These are phyloP conservation scores for Trichoderma arundinaceum DNA, from an alignment of 2,329 filamentous ascomycete genomes.

Conservation along the genomic window DNA sequence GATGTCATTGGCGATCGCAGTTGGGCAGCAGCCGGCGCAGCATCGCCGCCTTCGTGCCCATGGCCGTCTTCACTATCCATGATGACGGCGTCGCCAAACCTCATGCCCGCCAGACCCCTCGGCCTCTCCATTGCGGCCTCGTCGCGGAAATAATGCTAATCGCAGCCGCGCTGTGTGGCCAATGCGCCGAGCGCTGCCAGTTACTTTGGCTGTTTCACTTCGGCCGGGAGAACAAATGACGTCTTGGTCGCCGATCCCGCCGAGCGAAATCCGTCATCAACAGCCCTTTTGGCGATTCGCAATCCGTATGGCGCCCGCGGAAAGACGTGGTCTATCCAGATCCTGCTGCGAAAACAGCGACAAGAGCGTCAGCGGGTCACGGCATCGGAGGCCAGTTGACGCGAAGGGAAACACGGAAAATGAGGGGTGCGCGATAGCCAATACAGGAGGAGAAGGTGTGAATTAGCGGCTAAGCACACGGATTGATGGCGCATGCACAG, in stretches of 20 bases:
- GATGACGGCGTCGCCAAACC: conserved; percentile 25
- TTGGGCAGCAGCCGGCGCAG: conserved; percentile 30
- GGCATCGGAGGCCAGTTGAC: conserved; percentile 4
- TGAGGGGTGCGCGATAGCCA: background rate
- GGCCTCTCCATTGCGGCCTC: conserved; percentile 26
- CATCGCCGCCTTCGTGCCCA: conserved; percentile 9
- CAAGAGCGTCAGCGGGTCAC: background rate
- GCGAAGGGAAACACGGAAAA: background rate
- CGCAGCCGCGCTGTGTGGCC: background rate
- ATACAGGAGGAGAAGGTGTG: background rate
- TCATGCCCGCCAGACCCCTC: conserved; percentile 13
- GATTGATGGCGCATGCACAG: background rate
- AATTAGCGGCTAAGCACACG: background rate
- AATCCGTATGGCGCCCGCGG: background rate
- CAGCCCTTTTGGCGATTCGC: background rate
- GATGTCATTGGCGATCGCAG: conserved; percentile 50
- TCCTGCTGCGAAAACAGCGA: conserved; percentile 1
- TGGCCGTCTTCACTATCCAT: conserved; percentile 29
- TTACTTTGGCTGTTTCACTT: background rate
- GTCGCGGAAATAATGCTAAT: background rate
- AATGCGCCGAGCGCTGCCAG: background rate
- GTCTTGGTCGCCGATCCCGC: conserved; percentile 12
- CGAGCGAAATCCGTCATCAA: conserved; percentile 4
- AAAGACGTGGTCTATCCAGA: background rate
- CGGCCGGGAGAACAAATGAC: background rate